These are phyloP conservation scores for Coniella lustricola DNA, from an alignment of 2,329 filamentous ascomycete species.

Conservation along the genomic window DNA sequence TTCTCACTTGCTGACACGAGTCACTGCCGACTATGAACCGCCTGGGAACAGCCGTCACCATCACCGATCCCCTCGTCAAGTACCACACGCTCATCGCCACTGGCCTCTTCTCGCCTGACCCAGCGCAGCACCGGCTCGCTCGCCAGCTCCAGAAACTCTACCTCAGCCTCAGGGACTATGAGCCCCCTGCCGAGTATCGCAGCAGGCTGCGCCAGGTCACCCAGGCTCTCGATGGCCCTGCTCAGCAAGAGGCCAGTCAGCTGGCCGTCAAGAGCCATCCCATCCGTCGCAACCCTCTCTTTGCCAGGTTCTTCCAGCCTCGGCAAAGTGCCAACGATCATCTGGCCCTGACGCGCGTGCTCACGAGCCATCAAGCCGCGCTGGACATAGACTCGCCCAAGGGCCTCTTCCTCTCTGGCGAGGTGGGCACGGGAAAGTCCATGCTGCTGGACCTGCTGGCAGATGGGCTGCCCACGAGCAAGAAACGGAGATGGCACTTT, in stretches of 20 bases:
- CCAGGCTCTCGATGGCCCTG: slow-evolving; percentile 33
- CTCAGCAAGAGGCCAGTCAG: slow-evolving; percentile 25
- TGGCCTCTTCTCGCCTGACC: slow-evolving; percentile 60
- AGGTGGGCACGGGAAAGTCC: slow-evolving; percentile 76
- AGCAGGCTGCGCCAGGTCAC: slow-evolving; percentile 56
- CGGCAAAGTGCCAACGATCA: slow-evolving; percentile 48
- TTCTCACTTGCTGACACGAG: not conserved
- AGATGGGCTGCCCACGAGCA: slow-evolving; percentile 64
- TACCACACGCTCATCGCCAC: slow-evolving; percentile 66
- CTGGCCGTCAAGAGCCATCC: slow-evolving; percentile 48
- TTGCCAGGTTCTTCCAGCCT: slow-evolving; percentile 51
- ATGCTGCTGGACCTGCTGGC: slow-evolving; percentile 83
- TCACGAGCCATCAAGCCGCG: slow-evolving; percentile 65
- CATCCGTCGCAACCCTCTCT: slow-evolving; percentile 51
- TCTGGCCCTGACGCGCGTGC: slow-evolving; percentile 59
- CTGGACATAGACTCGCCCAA: slow-evolving; percentile 64
- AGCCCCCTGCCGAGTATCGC: slow-evolving; percentile 63
- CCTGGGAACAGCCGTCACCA: slow-evolving; percentile 43
- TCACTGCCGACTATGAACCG: slow-evolving; percentile 25
- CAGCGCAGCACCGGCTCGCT: slow-evolving; percentile 64
- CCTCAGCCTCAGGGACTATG: slow-evolving; percentile 68
- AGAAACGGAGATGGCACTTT: slow-evolving; percentile 74
- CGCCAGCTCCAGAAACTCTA: slow-evolving; percentile 74
- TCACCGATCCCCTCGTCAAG: slow-evolving; percentile 68
- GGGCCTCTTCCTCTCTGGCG: slow-evolving; percentile 71